Percentiles rank a stretch among this genome's conserved stretches.
phyloP scores from a whole-genome alignment of 2,329 filamentous ascomycete species.

The Colletotrichum viniferum region DNA sequence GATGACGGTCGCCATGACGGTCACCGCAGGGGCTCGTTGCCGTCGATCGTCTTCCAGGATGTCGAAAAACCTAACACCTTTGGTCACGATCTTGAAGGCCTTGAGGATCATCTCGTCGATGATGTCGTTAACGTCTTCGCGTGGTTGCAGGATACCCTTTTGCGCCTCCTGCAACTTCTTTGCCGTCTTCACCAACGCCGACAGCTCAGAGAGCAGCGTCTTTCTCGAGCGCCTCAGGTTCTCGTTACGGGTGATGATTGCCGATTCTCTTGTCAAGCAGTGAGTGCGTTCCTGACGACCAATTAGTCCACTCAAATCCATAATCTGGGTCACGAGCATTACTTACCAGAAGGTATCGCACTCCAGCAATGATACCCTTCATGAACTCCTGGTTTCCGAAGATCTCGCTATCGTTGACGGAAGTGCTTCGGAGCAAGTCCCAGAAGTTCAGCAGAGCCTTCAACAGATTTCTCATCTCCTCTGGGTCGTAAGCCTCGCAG shows the following conservation, averaged over 20 bases:
- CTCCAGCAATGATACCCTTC: slow-evolving; percentile 90
- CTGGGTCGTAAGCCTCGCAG: slow-evolving; percentile 91
- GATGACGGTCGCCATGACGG: slow-evolving; percentile 63
- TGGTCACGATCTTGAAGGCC: slow-evolving; percentile 91
- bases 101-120: slow-evolving; percentile 93
- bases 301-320: background rate
- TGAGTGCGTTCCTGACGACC: slow-evolving; percentile 78
- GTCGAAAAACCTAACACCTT: slow-evolving; percentile 89
- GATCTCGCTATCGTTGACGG: slow-evolving; percentile 74
- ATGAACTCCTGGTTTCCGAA: slow-evolving; percentile 94
- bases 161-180: slow-evolving; percentile 83
- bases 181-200: slow-evolving; percentile 84
- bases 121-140: slow-evolving; percentile 71
- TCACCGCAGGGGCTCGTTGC: slow-evolving; percentile 54
- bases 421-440: slow-evolving; percentile 83
- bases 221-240: slow-evolving; percentile 82
- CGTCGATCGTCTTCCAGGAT: slow-evolving; percentile 72
- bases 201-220: slow-evolving; percentile 86
- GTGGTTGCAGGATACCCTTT: slow-evolving; percentile 47
- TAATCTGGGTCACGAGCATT: background rate
- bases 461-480: slow-evolving; percentile 82
- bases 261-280: slow-evolving; percentile 83
- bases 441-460: slow-evolving; percentile 90
- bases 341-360: slow-evolving; percentile 85
- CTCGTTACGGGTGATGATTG: slow-evolving; percentile 76